These are phyloP conservation scores for Penicillium lividum DNA, from an alignment of 495 filamentous ascomycete genomes.

Conservation along the genomic window DNA sequence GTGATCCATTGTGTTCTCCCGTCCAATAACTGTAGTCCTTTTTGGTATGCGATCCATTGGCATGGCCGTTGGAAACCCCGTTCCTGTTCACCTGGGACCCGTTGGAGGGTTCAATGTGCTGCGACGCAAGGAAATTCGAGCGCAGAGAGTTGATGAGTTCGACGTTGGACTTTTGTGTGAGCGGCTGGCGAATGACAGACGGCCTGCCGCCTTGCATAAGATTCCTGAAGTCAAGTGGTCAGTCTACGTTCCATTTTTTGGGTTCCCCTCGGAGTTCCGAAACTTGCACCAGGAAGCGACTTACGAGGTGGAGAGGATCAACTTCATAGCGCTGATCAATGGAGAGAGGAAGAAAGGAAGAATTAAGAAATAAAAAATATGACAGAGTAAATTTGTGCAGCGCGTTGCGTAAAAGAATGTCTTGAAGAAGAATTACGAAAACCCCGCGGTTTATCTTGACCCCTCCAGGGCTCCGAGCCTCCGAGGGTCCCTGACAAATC, in stretches of 20 bases:
- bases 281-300: slow-evolving; percentile 19
- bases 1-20: slow-evolving; percentile 50
- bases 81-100: slow-evolving; percentile 16
- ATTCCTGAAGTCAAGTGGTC: slow-evolving; percentile 58
- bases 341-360: background rate
- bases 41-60: slow-evolving; percentile 24
- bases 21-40: slow-evolving; percentile 61
- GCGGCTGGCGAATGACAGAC: slow-evolving; percentile 75
- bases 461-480: slow-evolving; percentile 3
- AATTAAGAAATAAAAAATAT: background rate
- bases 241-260: slow-evolving; percentile 5
- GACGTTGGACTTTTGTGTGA: slow-evolving; percentile 77
- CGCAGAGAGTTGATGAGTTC: slow-evolving; percentile 86
- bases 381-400: background rate
- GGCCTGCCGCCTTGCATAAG: slow-evolving; percentile 73
- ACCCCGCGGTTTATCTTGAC: slow-evolving; percentile 9
- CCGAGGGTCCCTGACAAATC: slow-evolving; percentile 14
- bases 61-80: slow-evolving; percentile 14
- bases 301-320: slow-evolving; percentile 88
- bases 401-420: background rate
- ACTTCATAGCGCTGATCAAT: slow-evolving; percentile 52
- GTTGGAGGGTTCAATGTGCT: slow-evolving; percentile 52
- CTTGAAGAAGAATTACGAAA: slow-evolving; percentile 1
- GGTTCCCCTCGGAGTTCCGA: background rate
- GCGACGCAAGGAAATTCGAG: slow-evolving; percentile 72